A percentile compares a stretch with the other conserved stretches of the same genome.
phyloP scores from a whole-genome alignment of 805 yeast species.

The Kregervanrija delftensis region DNA sequence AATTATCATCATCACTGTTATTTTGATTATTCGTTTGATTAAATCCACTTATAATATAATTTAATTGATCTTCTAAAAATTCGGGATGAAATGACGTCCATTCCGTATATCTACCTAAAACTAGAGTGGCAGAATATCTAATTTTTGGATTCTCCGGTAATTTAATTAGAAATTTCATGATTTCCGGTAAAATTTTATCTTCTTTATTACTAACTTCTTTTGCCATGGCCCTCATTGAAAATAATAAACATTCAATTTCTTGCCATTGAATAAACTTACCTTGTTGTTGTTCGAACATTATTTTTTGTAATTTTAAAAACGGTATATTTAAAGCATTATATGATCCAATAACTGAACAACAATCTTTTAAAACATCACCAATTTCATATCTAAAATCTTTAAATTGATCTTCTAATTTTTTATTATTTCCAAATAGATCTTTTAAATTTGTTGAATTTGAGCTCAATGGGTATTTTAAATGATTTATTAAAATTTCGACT shows the following conservation, averaged over 20 bases:
- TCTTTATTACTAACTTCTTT: conserved; percentile 72
- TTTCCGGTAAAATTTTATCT: conserved; percentile 59
- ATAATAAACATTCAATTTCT: conserved; percentile 80
- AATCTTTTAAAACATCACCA: conserved; percentile 96
- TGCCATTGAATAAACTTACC: conserved; percentile 64
- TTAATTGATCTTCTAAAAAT: conserved; percentile 71
- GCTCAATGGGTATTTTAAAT: conserved; percentile 64
- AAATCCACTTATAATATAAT: conserved; percentile 78
- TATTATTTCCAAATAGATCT: conserved; percentile 56
- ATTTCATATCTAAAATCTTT: conserved; percentile 91
- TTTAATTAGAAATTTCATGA: conserved; percentile 60
- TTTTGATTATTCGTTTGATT: conserved; percentile 20
- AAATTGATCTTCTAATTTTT: conserved; percentile 86
- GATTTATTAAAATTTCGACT: conserved; percentile 54
- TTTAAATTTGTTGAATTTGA: conserved; percentile 29
- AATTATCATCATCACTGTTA: conserved; percentile 11
- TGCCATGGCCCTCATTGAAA: conserved; percentile 90
- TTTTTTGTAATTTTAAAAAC: conserved; percentile 46
- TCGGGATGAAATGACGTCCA: conserved; percentile 90
- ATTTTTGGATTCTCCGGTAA: conserved; percentile 82
- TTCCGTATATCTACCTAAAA: conserved; percentile 91
- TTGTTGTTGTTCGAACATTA: conserved; percentile 23
- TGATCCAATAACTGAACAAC: conserved; percentile 87
- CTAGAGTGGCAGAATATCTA: conserved; percentile 87
- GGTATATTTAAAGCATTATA: conserved; percentile 65